phyloP scores from a whole-genome alignment of 179 eudicot species.

The Kewa caespitosa region DNA sequence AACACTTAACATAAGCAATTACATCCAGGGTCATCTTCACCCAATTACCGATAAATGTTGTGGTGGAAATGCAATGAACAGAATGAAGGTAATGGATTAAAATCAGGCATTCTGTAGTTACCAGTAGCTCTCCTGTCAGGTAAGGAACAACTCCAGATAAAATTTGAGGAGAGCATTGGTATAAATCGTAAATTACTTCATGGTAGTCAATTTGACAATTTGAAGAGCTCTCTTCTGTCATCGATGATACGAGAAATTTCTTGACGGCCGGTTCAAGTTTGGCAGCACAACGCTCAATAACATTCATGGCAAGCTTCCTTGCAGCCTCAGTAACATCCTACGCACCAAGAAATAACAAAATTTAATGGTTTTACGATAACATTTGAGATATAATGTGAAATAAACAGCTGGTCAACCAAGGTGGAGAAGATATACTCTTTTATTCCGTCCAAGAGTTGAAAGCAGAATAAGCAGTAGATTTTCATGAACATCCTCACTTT shows the following conservation, averaged over 20 bases:
- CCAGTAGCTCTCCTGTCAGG: conserved; percentile 92
- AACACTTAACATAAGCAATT: conserved; percentile 12
- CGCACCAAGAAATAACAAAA: conserved; percentile 24
- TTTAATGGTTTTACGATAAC: conserved; percentile 7
- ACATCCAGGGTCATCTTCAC: background rate
- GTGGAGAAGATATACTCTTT: conserved; percentile 34
- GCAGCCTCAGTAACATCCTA: conserved; percentile 71
- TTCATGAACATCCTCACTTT: conserved; percentile 84
- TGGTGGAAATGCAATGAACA: conserved; percentile 1
- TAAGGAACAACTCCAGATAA: conserved; percentile 85
- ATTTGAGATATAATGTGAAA: background rate
- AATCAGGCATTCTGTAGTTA: conserved; percentile 33
- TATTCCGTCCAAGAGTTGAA: conserved; percentile 69
- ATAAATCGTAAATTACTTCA: conserved; percentile 74
- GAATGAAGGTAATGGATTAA: background rate
- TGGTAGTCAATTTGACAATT: conserved; percentile 68
- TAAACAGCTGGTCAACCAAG: background rate
- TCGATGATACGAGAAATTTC: conserved; percentile 78
- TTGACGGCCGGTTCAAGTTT: conserved; percentile 89
- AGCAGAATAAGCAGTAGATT: conserved; percentile 65
- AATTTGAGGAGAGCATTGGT: conserved; percentile 86
- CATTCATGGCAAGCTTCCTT: conserved; percentile 84
- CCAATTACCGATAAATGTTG: background rate
- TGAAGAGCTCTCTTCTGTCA: conserved; percentile 68
- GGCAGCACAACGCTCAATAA: conserved; percentile 68